A percentile compares a stretch with the other conserved stretches of the same genome.
phyloP scores from a whole-genome alignment of 371 early-diverging fungal genomes.

The Circinella umbellata region DNA sequence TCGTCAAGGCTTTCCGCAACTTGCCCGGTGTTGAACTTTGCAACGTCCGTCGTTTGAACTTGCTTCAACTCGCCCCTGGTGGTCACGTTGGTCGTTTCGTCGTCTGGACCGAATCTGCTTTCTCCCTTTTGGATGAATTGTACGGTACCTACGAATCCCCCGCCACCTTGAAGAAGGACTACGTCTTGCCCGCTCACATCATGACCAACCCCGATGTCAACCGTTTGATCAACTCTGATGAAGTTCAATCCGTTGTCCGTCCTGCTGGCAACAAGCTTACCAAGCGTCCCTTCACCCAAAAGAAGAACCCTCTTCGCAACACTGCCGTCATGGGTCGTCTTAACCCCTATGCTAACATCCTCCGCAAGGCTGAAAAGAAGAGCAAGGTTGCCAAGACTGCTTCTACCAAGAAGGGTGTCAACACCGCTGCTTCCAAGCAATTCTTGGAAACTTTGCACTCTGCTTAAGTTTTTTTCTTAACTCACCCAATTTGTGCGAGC shows the following conservation, averaged over 20 bases:
- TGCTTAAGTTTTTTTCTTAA: slow-evolving; percentile 44
- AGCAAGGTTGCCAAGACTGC: slow-evolving; percentile 70
- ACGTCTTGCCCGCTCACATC: slow-evolving; percentile 88
- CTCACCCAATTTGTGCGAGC: not conserved
- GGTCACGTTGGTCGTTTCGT: slow-evolving; percentile 99
- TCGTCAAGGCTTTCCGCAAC: slow-evolving; percentile 98
- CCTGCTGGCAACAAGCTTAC: slow-evolving; percentile 79
- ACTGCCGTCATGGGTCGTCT: slow-evolving; percentile 90
- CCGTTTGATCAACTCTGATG: slow-evolving; percentile 97
- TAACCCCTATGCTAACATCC: slow-evolving; percentile 95
- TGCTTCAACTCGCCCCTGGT: slow-evolving; percentile 99
- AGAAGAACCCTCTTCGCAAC: slow-evolving; percentile 98
- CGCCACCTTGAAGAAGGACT: slow-evolving; percentile 93
- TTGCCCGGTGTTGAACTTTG: slow-evolving; percentile 98
- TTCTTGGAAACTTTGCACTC: slow-evolving; percentile 70
- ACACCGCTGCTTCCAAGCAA: slow-evolving; percentile 58
- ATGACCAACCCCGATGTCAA: slow-evolving; percentile 95
- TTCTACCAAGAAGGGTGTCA: slow-evolving; percentile 26
- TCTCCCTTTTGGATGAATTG: slow-evolving; percentile 93
- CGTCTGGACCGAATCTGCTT: slow-evolving; percentile 99
- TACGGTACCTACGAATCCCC: slow-evolving; percentile 90
- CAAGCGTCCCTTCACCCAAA: slow-evolving; percentile 92
- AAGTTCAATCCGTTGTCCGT: slow-evolving; percentile 96
- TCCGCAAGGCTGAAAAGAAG: slow-evolving; percentile 83
- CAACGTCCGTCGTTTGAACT: slow-evolving; percentile 93